Percentiles rank a stretch among this genome's conserved stretches.
These are phyloP conservation scores for Nannochloris sp. DNA, from an alignment of 139 green algal genomes.

Conservation along the genomic window DNA sequence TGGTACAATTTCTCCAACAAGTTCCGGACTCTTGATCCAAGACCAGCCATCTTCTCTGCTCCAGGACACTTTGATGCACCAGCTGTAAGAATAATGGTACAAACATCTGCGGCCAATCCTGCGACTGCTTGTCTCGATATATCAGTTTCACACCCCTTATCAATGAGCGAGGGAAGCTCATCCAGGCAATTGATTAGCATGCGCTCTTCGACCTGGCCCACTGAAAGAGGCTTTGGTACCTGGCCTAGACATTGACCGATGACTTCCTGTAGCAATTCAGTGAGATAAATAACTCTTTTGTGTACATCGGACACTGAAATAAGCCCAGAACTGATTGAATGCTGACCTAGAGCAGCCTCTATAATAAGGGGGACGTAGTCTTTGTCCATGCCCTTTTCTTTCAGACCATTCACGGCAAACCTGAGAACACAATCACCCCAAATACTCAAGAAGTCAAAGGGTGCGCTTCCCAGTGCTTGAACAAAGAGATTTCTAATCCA, in stretches of 20 bases:
- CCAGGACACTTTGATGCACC: too few species aligned
- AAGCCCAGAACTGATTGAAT: too few species aligned
- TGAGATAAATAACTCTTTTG: too few species aligned
- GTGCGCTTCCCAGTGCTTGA: constrained; percentile 25
- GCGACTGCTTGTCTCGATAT: neutral
- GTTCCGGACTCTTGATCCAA: too few species aligned
- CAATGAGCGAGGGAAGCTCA: neutral
- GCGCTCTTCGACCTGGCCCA: neutral
- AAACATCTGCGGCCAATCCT: neutral
- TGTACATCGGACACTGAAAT: too few species aligned
- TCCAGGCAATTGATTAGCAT: neutral
- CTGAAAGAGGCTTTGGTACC: too few species aligned
- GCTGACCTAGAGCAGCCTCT: too few species aligned
- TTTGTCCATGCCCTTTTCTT: neutral
- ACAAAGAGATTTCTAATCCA: constrained; percentile 31
- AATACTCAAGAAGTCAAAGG: constrained; percentile 42
- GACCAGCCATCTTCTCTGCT: too few species aligned
- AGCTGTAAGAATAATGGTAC: neutral
- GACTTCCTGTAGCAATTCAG: too few species aligned
- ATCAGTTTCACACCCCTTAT: neutral
- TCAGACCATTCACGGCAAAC: constrained; percentile 8
- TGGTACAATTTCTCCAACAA: neutral
- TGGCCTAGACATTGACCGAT: too few species aligned
- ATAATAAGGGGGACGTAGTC: too few species aligned
- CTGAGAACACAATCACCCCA: constrained; percentile 32